Evolutionary conservation across 441 rosid species (phyloP).

Genomic region (Populus hybrid): DNA sequence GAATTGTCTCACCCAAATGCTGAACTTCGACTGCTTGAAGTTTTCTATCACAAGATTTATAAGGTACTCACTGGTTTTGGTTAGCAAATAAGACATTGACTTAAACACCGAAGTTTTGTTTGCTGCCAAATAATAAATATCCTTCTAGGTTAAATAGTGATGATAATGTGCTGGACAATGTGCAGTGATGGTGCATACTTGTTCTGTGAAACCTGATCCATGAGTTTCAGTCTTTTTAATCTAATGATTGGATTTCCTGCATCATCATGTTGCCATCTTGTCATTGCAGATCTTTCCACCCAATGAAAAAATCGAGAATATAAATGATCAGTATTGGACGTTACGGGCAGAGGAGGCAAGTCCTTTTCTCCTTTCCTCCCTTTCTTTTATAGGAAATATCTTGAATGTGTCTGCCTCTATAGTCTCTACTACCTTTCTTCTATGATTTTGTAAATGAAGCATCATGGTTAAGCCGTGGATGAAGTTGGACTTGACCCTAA

Average conservation of each 20-base stretch:
- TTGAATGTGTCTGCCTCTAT: neutral
- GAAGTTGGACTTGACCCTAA: neutral
- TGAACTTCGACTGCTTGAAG: slow-evolving; percentile 91
- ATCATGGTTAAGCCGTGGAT: neutral
- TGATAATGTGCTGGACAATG: neutral
- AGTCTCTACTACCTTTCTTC: neutral
- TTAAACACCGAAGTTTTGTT: slow-evolving; percentile 7
- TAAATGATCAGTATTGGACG: slow-evolving; percentile 99
- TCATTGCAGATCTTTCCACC: slow-evolving; percentile 73
- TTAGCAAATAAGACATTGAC: neutral
- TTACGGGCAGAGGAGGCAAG: slow-evolving; percentile 95
- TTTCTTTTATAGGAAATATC: neutral
- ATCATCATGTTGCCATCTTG: slow-evolving; percentile 2
- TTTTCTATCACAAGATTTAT: slow-evolving; percentile 87
- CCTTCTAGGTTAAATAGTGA: neutral
- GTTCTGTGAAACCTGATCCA: neutral
- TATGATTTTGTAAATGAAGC: neutral
- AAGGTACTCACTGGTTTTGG: slow-evolving; percentile 48
- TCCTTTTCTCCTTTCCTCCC: slow-evolving; percentile 7
- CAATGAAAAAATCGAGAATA: slow-evolving; percentile 85
- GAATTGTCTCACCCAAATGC: slow-evolving; percentile 87
- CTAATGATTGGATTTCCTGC: neutral
- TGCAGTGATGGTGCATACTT: neutral
- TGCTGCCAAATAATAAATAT: neutral
- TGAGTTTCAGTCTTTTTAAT: neutral